These are phyloP conservation scores for Brassica incana DNA, from an alignment of 345 rosid species.

Conservation along the genomic window DNA sequence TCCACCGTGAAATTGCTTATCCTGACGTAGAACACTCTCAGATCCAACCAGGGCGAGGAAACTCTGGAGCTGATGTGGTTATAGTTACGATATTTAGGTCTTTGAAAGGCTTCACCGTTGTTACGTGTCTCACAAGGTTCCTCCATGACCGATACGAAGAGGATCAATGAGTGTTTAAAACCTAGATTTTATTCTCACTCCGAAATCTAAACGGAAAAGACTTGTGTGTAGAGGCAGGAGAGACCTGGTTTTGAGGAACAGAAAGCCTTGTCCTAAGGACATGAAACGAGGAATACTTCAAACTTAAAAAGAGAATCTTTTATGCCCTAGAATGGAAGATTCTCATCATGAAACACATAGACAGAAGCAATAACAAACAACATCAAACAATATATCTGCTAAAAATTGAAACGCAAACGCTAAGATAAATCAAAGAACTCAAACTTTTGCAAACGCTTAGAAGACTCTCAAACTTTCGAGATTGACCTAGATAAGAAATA, in stretches of 20 bases:
- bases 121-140: slow-evolving; percentile 46
- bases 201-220: background rate
- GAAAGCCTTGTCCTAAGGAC: slow-evolving; percentile 12
- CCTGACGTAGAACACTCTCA: slow-evolving; percentile 84
- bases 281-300: slow-evolving; percentile 12
- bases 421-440: slow-evolving; percentile 6
- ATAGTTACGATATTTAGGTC: slow-evolving; percentile 34
- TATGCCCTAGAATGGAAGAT: slow-evolving; percentile 23
- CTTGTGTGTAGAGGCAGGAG: background rate
- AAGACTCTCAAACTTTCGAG: slow-evolving; percentile 3
- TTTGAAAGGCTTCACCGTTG: slow-evolving; percentile 41
- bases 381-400: background rate
- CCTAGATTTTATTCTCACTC: slow-evolving; percentile 15
- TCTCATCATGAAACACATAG: slow-evolving; percentile 13
- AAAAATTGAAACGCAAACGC: background rate
- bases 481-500: background rate
- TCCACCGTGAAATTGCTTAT: slow-evolving; percentile 62
- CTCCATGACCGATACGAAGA: slow-evolving; percentile 49
- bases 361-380: slow-evolving; percentile 18
- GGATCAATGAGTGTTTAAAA: background rate
- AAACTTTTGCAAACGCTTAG: background rate
- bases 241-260: slow-evolving; percentile 37
- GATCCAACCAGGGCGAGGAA: slow-evolving; percentile 66
- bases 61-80: slow-evolving; percentile 38
- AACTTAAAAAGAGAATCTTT: slow-evolving; percentile 12